Evolutionary conservation across 345 rosid genomes (phyloP).

Genomic region (Linum trigynum): DNA sequence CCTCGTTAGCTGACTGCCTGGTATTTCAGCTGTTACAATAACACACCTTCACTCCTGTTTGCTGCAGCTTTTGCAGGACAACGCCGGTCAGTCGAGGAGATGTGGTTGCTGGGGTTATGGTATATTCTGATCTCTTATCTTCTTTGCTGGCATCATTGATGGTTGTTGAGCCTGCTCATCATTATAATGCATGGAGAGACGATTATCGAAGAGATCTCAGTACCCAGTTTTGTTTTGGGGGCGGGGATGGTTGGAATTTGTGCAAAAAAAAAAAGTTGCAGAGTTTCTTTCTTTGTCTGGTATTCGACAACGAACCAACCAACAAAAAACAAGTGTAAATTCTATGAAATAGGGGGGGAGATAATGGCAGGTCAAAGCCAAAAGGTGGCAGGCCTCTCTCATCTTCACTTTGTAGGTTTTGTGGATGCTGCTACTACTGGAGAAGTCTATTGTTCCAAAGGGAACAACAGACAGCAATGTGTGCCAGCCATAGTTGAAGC

Average conservation of each 20-base stretch:
- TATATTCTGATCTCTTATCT: constrained; percentile 27
- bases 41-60: background rate
- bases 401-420: constrained; percentile 14
- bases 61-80: constrained; percentile 39
- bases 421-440: background rate
- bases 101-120: constrained; percentile 25
- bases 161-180: constrained; percentile 1
- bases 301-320: constrained; percentile 1
- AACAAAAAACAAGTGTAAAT: constrained; percentile 18
- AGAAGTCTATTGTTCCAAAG: constrained; percentile 16
- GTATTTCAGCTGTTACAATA: background rate
- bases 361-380: constrained; percentile 39
- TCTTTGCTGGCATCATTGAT: constrained; percentile 18
- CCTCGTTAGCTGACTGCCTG: background rate
- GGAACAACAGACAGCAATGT: constrained; percentile 9
- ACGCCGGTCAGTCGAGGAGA: constrained; percentile 16
- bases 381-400: constrained; percentile 42
- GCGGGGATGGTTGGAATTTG: constrained; percentile 17
- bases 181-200: background rate
- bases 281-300: constrained; percentile 6
- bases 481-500: background rate
- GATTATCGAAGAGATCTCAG: constrained; percentile 7
- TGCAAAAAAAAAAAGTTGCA: constrained; percentile 7
- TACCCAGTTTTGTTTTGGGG: constrained; percentile 24
- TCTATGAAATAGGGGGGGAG: constrained; percentile 15